Conservation (phyloP, 805 yeast genomes). For the Brettanomyces nanus region DNA sequence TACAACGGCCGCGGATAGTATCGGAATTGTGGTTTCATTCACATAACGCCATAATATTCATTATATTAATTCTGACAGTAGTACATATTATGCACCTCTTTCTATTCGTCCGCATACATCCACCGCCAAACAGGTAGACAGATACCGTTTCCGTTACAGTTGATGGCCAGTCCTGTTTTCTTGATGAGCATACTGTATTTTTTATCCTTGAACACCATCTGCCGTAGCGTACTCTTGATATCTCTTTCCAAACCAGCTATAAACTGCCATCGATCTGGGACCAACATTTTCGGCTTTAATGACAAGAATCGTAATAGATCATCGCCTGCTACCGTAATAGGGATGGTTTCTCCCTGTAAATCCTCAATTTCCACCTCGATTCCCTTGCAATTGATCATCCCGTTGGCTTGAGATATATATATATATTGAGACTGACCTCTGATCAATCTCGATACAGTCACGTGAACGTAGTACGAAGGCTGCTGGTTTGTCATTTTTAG, state of each 20-base stretch:
- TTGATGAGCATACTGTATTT: conserved; percentile 1
- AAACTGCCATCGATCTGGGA: background rate
- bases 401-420: background rate
- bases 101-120: background rate
- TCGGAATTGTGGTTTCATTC: too few relatives aligned
- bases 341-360: background rate
- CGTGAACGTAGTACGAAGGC: background rate
- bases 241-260: background rate
- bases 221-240: background rate
- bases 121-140: conserved; percentile 2
- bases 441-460: background rate
- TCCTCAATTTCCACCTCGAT: conserved; percentile 1
- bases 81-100: background rate
- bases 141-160: background rate
- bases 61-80: too few relatives aligned
- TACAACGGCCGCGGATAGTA: too few relatives aligned
- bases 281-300: background rate
- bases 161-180: background rate
- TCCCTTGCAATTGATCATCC: background rate
- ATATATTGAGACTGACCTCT: background rate
- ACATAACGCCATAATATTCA: too few relatives aligned
- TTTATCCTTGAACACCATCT: background rate
- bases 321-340: background rate
- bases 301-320: background rate
- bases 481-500: background rate